Evolutionary conservation across 2,329 filamentous ascomycete genomes (phyloP), one percentile per base, ranked within the genome.

Genomic region (Alternaria atra): DNA sequence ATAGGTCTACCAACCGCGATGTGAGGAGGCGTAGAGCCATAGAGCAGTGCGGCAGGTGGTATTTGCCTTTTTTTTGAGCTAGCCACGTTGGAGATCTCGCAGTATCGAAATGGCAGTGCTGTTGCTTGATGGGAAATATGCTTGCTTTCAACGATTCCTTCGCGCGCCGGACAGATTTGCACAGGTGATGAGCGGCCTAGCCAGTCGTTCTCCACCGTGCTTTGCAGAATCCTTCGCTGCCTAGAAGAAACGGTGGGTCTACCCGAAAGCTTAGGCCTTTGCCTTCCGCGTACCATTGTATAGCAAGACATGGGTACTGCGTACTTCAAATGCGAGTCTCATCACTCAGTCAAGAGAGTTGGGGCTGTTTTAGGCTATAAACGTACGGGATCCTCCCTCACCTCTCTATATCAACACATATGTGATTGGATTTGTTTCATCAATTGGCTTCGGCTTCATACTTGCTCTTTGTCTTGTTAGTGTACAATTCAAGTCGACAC

Each of bases 41-140:
- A 51, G 40, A 44, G 56, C 39, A 25, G 61, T 60, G 64, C 68
- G 63, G 65, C 64, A 72, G 60, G 7, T 48, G 64, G 68, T 51
- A 66, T 63, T 61, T 61, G 56, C 42, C 42, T 51, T 46, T 37
- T 46, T 37, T 39, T 46, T 34, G 52, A 66, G 69, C 67, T 67
- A 69, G 69, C 72, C 69, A 75, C 69, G 69, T 71, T 68, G 62
- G 40, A 61, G 42, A 44, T 47, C 17, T 40, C 27, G 46, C 29
- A 42, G 29, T 42, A 57, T 61, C 60, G 65, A 68, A 58, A 72
- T 64, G 55, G 55, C 50, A 23, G 46, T 57, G 60, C 43, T 62
- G 67, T 57, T 61, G 43, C 58, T 55, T 64, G 54, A 58, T 44
- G 47, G 50, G 60, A 27, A 35, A 37, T 35, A 53, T 60, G 61